Evolutionary conservation across 305 asterid species (phyloP).

Genomic region (Solanum chacoense): DNA sequence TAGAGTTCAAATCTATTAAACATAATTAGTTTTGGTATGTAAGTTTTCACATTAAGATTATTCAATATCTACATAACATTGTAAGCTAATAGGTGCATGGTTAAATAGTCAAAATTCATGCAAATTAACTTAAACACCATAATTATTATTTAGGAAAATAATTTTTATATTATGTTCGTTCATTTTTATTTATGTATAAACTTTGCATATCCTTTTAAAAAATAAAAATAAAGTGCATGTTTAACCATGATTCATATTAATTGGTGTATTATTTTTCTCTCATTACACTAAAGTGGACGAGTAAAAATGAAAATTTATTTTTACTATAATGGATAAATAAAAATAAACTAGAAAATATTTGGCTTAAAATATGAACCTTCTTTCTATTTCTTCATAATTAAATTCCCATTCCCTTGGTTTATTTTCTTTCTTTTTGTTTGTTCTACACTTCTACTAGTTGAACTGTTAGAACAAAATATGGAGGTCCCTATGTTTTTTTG

Average conservation of each 20-base stretch:
- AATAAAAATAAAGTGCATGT: too few species aligned
- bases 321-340: too few species aligned
- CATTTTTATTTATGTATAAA: too few species aligned
- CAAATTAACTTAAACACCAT: not conserved
- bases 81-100: not conserved
- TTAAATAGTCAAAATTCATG: not conserved
- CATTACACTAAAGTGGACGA: too few species aligned
- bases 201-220: not conserved
- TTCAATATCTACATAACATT: not conserved
- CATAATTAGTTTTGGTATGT: not conserved
- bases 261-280: not conserved
- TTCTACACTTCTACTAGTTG: not conserved
- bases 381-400: too few species aligned
- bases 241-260: too few species aligned
- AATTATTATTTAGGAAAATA: not conserved
- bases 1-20: not conserved
- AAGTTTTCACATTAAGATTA: not conserved
- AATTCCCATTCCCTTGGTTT: not conserved
- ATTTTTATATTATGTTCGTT: too few species aligned
- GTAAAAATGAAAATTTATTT: too few species aligned
- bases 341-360: too few species aligned
- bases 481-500: not conserved
- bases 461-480: not conserved
- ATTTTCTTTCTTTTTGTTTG: not conserved
- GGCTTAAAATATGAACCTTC: too few species aligned